Conservation (phyloP, 208 protist species). For the Trypanosoma boissoni region DNA sequence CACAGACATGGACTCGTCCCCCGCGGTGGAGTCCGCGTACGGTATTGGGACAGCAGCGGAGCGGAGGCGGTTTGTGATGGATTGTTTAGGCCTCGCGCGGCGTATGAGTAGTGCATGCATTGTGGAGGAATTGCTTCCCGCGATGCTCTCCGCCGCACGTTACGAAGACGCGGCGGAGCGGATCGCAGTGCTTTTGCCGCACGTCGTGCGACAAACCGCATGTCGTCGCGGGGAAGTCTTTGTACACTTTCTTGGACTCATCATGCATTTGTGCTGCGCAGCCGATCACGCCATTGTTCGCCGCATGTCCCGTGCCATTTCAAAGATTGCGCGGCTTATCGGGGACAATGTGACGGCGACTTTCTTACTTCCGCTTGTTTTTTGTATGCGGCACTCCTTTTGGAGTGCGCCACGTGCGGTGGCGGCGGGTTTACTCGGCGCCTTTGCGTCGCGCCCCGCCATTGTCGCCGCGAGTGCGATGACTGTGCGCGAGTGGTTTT, state of each 20-base stretch:
- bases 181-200: slow-evolving; percentile 49
- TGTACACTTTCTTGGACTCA: slow-evolving; percentile 66
- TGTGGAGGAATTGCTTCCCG: slow-evolving; percentile 57
- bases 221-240: slow-evolving; percentile 33
- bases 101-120: slow-evolving; percentile 53
- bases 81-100: slow-evolving; percentile 37
- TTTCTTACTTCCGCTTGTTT: slow-evolving; percentile 55
- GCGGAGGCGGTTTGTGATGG: slow-evolving; percentile 48
- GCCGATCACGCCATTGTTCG: slow-evolving; percentile 46
- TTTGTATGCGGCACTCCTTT: slow-evolving; percentile 61
- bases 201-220: slow-evolving; percentile 42
- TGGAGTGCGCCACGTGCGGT: slow-evolving; percentile 68
- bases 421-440: slow-evolving; percentile 52
- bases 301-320: slow-evolving; percentile 36
- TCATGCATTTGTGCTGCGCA: slow-evolving; percentile 66
- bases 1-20: slow-evolving; percentile 35
- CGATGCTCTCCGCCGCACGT: slow-evolving; percentile 47
- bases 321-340: slow-evolving; percentile 31
- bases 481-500: slow-evolving; percentile 58
- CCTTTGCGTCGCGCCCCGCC: slow-evolving; percentile 41
- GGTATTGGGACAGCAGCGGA: slow-evolving; percentile 33
- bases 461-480: slow-evolving; percentile 46
- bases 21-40: slow-evolving; percentile 19
- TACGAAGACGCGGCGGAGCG: slow-evolving; percentile 57
- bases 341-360: slow-evolving; percentile 38